Percentiles rank a stretch among this genome's conserved stretches.
phyloP scores from a whole-genome alignment of 768 basidiomycete genomes.

The Asterophora lycoperdoides region DNA sequence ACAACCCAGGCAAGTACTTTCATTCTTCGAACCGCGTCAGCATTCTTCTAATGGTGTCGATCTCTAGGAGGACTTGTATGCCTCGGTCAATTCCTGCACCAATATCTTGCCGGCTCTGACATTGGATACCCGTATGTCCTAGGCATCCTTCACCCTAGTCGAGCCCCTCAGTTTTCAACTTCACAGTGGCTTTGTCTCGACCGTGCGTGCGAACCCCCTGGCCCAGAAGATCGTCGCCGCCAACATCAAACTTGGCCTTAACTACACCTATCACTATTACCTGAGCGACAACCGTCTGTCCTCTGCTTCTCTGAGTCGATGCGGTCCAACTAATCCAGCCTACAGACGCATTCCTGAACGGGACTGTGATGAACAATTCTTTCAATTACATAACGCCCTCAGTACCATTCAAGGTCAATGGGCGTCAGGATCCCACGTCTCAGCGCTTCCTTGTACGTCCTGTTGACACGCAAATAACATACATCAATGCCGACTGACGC shows the following conservation, averaged over 20 bases:
- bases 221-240: slow-evolving; percentile 56
- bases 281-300: slow-evolving; percentile 48
- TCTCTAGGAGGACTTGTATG: slow-evolving; percentile 55
- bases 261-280: slow-evolving; percentile 38
- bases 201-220: slow-evolving; percentile 48
- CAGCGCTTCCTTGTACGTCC: slow-evolving; percentile 45
- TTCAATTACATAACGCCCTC: slow-evolving; percentile 45
- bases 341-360: slow-evolving; percentile 45
- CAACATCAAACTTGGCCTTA: slow-evolving; percentile 42
- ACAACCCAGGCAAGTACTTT: slow-evolving; percentile 51
- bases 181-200: slow-evolving; percentile 53
- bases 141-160: neutral
- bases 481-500: neutral
- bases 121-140: slow-evolving; percentile 47
- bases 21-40: neutral
- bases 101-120: slow-evolving; percentile 47
- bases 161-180: neutral
- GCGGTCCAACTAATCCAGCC: neutral
- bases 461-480: neutral
- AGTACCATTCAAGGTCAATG: slow-evolving; percentile 40
- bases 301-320: neutral
- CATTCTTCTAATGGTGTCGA: neutral
- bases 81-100: slow-evolving; percentile 57
- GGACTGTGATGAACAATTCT: slow-evolving; percentile 32
- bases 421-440: slow-evolving; percentile 39